Conservation (phyloP, 2,329 filamentous ascomycete species). For the Phaeosphaeriaceae sp. region DNA sequence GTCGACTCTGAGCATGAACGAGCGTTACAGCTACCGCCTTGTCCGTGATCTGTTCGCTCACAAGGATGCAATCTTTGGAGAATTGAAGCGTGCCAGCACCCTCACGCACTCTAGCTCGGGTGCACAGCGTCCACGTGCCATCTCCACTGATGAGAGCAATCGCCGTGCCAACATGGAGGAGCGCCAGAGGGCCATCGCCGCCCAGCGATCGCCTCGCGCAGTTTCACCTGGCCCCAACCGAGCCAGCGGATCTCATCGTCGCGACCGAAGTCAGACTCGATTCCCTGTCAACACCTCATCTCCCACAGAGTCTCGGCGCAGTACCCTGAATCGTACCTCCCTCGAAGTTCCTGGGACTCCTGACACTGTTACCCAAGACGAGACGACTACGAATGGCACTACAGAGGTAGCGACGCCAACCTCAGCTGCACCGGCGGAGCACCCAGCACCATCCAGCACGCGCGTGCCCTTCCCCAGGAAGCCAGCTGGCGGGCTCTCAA, state of each 20-base stretch:
- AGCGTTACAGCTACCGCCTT: slow-evolving; percentile 89
- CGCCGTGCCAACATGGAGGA: slow-evolving; percentile 94
- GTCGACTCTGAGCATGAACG: slow-evolving; percentile 91
- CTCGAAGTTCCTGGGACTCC: slow-evolving; percentile 80
- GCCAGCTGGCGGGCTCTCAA: slow-evolving; percentile 43
- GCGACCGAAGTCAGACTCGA: slow-evolving; percentile 81
- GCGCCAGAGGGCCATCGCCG: slow-evolving; percentile 79
- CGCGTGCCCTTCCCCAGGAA: slow-evolving; percentile 46
- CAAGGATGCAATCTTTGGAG: slow-evolving; percentile 94
- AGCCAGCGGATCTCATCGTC: slow-evolving; percentile 56
- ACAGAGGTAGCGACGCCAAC: slow-evolving; percentile 28
- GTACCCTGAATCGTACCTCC: slow-evolving; percentile 68
- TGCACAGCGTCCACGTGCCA: slow-evolving; percentile 76
- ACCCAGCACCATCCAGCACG: slow-evolving; percentile 43
- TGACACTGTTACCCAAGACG: slow-evolving; percentile 50
- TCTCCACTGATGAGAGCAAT: slow-evolving; percentile 95
- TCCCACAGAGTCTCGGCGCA: slow-evolving; percentile 60
- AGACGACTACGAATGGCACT: slow-evolving; percentile 49
- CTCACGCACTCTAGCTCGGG: slow-evolving; percentile 67
- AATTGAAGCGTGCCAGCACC: slow-evolving; percentile 88
- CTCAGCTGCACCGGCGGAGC: slow-evolving; percentile 28
- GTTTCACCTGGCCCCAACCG: slow-evolving; percentile 73
- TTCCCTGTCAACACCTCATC: slow-evolving; percentile 78
- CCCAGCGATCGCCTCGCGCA: slow-evolving; percentile 69
- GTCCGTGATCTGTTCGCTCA: slow-evolving; percentile 91